phyloP scores from a whole-genome alignment of 2,329 filamentous ascomycete genomes.

The Fusarium sp. region DNA sequence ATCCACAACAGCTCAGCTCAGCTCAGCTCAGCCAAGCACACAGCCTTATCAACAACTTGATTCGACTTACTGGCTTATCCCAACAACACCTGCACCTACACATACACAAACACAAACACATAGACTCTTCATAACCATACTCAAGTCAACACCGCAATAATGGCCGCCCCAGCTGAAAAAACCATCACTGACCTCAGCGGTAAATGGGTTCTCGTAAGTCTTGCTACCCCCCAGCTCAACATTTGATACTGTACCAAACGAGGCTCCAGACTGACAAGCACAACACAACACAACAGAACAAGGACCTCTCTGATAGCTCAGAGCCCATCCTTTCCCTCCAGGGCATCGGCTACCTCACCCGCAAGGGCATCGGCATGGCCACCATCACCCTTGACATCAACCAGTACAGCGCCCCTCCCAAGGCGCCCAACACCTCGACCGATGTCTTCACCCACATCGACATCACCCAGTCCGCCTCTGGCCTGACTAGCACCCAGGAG shows the following conservation, averaged over 20 bases:
- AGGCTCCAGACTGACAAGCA: slow-evolving; percentile 13
- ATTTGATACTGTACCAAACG: background rate
- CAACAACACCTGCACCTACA: slow-evolving; percentile 4
- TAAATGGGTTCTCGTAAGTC: slow-evolving; percentile 74
- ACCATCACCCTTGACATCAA: slow-evolving; percentile 74
- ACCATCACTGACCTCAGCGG: slow-evolving; percentile 75
- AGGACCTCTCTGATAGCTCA: slow-evolving; percentile 73
- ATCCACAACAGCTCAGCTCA: slow-evolving; percentile 23
- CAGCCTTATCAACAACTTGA: slow-evolving; percentile 11
- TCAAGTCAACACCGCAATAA: slow-evolving; percentile 52
- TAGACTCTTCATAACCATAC: background rate
- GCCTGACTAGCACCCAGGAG: slow-evolving; percentile 73
- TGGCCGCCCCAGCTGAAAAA: slow-evolving; percentile 77
- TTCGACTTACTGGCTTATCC: background rate
- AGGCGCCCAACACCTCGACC: slow-evolving; percentile 53
- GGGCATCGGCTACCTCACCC: slow-evolving; percentile 76
- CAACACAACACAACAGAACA: slow-evolving; percentile 70
- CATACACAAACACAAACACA: background rate
- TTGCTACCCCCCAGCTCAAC: background rate
- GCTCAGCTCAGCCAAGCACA: slow-evolving; percentile 1
- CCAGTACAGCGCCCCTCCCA: slow-evolving; percentile 61
- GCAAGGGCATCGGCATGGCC: slow-evolving; percentile 76
- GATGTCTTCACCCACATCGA: slow-evolving; percentile 69
- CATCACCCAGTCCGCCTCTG: slow-evolving; percentile 78
- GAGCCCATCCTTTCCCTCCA: slow-evolving; percentile 78